A percentile compares a stretch with the other conserved stretches of the same genome.
These are phyloP conservation scores for Chenopodium formosanum DNA, from an alignment of 148 eudicot species.

Conservation along the genomic window DNA sequence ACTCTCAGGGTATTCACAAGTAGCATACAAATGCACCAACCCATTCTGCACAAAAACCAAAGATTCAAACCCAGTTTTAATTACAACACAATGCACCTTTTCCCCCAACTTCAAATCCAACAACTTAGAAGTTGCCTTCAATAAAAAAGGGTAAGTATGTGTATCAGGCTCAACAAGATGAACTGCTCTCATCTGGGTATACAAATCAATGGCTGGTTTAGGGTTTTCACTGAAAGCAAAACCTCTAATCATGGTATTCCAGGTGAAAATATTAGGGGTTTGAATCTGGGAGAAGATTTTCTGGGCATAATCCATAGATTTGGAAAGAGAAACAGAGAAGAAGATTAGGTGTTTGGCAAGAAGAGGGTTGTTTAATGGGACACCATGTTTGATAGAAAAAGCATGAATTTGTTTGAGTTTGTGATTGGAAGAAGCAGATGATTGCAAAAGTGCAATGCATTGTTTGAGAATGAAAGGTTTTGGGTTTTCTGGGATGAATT, in stretches of 20 bases:
- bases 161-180: constrained; percentile 46
- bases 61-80: constrained; percentile 53
- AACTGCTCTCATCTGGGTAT: constrained; percentile 35
- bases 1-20: constrained; percentile 52
- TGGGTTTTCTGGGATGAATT: constrained; percentile 23
- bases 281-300: constrained; percentile 48
- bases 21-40: constrained; percentile 64
- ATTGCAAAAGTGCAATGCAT: constrained; percentile 66
- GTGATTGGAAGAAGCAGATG: constrained; percentile 52
- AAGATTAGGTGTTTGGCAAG: constrained; percentile 68
- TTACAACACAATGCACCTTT: constrained; percentile 47
- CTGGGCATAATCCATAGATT: constrained; percentile 53
- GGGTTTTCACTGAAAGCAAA: constrained; percentile 68
- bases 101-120: constrained; percentile 55
- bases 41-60: constrained; percentile 61
- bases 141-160: constrained; percentile 69
- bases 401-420: constrained; percentile 80
- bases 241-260: constrained; percentile 81
- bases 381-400: constrained; percentile 59
- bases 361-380: constrained; percentile 52
- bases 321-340: constrained; percentile 52
- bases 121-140: constrained; percentile 60
- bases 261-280: constrained; percentile 62
- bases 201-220: constrained; percentile 42
- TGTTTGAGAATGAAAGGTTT: constrained; percentile 49